phyloP scores from a whole-genome alignment of 139 green algal species.

The Ettlia oleoabundans region DNA sequence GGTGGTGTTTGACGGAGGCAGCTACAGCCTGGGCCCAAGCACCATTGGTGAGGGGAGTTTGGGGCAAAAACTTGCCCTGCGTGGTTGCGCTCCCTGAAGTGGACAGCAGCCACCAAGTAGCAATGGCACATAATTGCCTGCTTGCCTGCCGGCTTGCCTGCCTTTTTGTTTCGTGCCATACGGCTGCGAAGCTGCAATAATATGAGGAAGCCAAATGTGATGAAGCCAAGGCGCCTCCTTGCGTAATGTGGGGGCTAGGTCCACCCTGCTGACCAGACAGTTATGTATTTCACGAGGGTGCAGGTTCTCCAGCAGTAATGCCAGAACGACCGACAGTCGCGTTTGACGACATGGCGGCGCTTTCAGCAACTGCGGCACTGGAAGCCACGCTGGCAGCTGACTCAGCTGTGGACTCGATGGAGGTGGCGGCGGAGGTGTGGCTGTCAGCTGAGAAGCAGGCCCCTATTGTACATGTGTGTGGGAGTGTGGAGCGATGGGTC shows the following conservation, averaged over 20 bases:
- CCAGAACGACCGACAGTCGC: neutral
- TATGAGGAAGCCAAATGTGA: no score
- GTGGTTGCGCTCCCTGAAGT: no score
- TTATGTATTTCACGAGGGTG: neutral
- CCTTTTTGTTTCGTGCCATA: no score
- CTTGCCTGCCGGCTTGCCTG: no score
- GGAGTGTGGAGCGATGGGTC: neutral
- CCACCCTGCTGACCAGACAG: no score
- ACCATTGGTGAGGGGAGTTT: neutral
- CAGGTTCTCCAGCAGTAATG: slow-evolving; percentile 1
- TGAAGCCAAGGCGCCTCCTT: no score
- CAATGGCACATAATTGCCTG: no score
- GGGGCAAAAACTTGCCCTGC: no score
- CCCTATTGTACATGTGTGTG: neutral
- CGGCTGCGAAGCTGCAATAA: no score
- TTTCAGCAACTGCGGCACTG: neutral
- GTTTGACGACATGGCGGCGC: slow-evolving; percentile 20
- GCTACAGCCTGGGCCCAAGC: slow-evolving; percentile 44
- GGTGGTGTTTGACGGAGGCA: slow-evolving; percentile 59
- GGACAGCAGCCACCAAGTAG: no score
- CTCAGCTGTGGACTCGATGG: neutral
- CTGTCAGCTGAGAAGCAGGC: neutral
- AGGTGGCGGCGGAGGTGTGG: neutral
- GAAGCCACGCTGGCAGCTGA: neutral
- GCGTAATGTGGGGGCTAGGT: no score